Base-by-base conservation (phyloP, 1,284 basidiomycete species). In the Leccinum pachyderme region DNA sequence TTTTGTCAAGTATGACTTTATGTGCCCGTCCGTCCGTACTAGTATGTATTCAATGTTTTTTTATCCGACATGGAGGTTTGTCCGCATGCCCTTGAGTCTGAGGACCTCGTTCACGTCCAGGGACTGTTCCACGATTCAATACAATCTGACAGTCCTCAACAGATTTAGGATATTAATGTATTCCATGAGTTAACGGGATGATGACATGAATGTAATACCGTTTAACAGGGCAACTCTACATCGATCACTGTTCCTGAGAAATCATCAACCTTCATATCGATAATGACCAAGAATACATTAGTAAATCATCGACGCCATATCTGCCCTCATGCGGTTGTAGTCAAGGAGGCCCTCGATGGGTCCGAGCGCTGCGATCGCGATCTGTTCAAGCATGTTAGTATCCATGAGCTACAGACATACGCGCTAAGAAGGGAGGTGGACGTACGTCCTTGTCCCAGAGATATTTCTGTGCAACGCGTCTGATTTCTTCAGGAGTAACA, bases 381-480 rank as follows among this genome's bases (percentile, higher is more conserved):
- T 81, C 87, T 93, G 57, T 48, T 63, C 27, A 29, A 54, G 50
- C 12, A 5, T 11, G 59, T 60, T 48, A 49, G 57, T 47, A 45
- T 29, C 24, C 25, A 52, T 22, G 57, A 48, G 59, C 59, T 35
- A 60, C 51, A 43, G 51, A 62, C 52, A 61, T 59, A n/a, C 28
- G 25, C 35, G 15, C 13, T 8, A 13, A 43, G 13, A 27, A 9
- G 8, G 27, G 8, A 2, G 31, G 37, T 29, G 5, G n/a, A 80
- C 87, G 66, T 67, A 90, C 89, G 74, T 95, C 93, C 74, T 89
- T 89, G 75, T 98, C 96, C 94, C 95, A 98, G 31, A 98, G 81
- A 75, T 98, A 97, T 78, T 95, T 96, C 77, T 93, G 87, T 48
- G 96, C 96, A 59, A 95, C 93, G 43, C 91, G 84, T 80, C 93